phyloP scores from a whole-genome alignment of 345 rosid species.

The Dipteronia dyeriana region DNA sequence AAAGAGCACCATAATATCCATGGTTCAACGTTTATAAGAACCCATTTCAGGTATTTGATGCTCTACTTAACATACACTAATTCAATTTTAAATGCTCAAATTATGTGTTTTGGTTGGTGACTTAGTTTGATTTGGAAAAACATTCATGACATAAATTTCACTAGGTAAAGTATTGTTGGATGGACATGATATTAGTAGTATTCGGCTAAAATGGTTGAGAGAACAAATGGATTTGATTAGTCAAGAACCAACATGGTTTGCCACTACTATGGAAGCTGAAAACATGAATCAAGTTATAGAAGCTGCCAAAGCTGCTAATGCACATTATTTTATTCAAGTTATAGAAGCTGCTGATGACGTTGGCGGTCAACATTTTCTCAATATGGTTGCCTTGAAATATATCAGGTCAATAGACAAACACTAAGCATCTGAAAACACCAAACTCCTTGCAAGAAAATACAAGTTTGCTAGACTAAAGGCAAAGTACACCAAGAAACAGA shows the following conservation, averaged over 20 bases:
- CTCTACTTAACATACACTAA: background rate
- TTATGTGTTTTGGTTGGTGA: too few relatives aligned
- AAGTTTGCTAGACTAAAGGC: background rate
- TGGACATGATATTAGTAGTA: conserved; percentile 59
- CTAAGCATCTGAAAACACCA: background rate
- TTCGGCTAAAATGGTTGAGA: conserved; percentile 75
- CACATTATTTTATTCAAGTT: conserved; percentile 58
- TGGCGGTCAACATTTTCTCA: background rate
- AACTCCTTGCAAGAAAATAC: background rate
- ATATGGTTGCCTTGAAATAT: background rate
- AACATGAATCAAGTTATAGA: conserved; percentile 44
- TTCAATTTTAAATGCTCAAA: background rate
- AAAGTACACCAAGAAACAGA: background rate
- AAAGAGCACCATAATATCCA: conserved; percentile 77
- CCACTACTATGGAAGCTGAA: conserved; percentile 64
- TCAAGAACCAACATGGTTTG: conserved; percentile 88
- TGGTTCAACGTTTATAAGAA: conserved; percentile 87
- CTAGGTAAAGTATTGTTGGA: conserved; percentile 66
- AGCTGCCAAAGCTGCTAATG: conserved; percentile 84
- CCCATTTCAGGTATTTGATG: conserved; percentile 58
- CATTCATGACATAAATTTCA: conserved; percentile 3
- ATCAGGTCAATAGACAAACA: background rate
- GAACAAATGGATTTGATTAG: conserved; percentile 83
- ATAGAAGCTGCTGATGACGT: too few relatives aligned
- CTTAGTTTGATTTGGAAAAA: background rate